These are phyloP conservation scores for Saccharum officinarum DNA, from an alignment of 176 grass and related monocot genomes.

Conservation along the genomic window DNA sequence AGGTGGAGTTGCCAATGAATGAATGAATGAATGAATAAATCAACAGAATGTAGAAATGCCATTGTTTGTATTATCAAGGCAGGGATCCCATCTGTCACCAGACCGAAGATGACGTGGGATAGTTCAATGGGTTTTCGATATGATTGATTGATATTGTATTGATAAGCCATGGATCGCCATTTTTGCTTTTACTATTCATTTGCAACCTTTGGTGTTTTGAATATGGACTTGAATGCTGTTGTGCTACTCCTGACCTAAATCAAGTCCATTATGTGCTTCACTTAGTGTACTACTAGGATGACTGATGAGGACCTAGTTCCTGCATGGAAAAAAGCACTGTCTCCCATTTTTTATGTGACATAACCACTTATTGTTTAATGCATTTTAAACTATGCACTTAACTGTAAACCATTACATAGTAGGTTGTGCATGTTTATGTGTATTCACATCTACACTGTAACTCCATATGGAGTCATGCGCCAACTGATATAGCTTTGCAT, in stretches of 20 bases:
- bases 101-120: neutral
- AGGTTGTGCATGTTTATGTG: neutral
- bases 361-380: neutral
- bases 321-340: neutral
- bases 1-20: neutral
- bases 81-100: neutral
- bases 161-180: neutral
- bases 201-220: neutral
- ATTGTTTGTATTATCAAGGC: neutral
- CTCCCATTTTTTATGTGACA: neutral
- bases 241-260: slow-evolving; percentile 14
- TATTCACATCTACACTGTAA: neutral
- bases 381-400: slow-evolving; percentile 5
- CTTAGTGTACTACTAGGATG: neutral
- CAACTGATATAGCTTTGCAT: neutral
- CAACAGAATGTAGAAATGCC: neutral
- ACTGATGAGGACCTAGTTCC: neutral
- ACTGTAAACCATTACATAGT: neutral
- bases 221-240: neutral
- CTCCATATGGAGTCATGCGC: slow-evolving; percentile 1
- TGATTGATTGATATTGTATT: neutral
- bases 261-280: neutral
- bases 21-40: slow-evolving; percentile 3
- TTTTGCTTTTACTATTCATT: slow-evolving; percentile 5
- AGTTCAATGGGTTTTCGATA: neutral